Conservation (phyloP, 2,329 filamentous ascomycete genomes). For the Exophiala aquamarina region DNA sequence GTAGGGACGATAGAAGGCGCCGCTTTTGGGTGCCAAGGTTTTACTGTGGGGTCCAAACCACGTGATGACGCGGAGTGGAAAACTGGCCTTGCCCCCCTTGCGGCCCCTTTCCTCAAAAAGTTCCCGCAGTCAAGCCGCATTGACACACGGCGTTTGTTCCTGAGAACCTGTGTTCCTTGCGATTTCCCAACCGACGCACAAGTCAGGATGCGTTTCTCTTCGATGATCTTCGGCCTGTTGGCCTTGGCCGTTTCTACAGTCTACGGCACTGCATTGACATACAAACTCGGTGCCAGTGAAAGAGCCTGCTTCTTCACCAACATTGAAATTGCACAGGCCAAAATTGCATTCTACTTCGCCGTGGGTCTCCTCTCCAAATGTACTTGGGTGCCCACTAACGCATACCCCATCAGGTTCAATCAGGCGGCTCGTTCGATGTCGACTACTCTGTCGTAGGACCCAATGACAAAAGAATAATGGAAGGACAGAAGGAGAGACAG, state of each 20-base stretch:
- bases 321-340: conserved; percentile 74
- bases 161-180: too few relatives aligned
- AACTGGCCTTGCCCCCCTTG: too few relatives aligned
- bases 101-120: too few relatives aligned
- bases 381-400: neutral
- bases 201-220: conserved; percentile 62
- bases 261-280: conserved; percentile 88
- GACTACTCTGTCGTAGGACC: conserved; percentile 88
- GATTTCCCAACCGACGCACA: too few relatives aligned
- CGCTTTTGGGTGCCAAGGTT: too few relatives aligned
- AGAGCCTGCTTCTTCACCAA: conserved; percentile 91
- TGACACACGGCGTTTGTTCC: too few relatives aligned
- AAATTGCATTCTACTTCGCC: conserved; percentile 98
- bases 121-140: too few relatives aligned
- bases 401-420: conserved; percentile 72
- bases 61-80: too few relatives aligned
- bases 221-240: conserved; percentile 66
- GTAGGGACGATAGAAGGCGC: too few relatives aligned
- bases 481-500: conserved; percentile 87
- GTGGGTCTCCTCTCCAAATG: conserved; percentile 55
- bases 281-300: conserved; percentile 86
- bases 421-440: conserved; percentile 94
- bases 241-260: conserved; percentile 69
- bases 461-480: conserved; percentile 74
- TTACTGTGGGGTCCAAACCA: too few relatives aligned